Base-by-base conservation (phyloP, 75 land plant genomes). In the Sequoia sempervirens region DNA sequence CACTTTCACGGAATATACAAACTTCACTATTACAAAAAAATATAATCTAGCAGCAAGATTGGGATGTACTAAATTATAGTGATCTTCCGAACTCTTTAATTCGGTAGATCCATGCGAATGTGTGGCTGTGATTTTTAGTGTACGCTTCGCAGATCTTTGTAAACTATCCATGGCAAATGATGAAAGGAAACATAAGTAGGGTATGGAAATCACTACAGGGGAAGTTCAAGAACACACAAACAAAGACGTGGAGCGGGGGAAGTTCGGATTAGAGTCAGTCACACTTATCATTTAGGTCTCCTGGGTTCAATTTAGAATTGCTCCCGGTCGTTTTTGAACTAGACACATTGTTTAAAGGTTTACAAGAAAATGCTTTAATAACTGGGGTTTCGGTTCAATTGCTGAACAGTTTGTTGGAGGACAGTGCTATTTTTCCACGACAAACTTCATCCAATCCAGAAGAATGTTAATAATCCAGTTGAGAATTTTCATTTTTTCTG, bases 401-500 rank as follows among this genome's bases (percentile, higher is more conserved):
- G 66, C 66, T 4, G 66, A 61, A 23, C 66, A 4, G 5, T 23
- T 61, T 61, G 26, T 23, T 23, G 66, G 66, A 23, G n/a, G n/a
- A n/a, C 3, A 20, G 26, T 20, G 66, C 66, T 61, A 5, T 61
- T 61, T 61, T 23, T 61, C 26, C 66, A 23, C 26, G 0, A 23
- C 66, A 23, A 23, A 0, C 23, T 61, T 5, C 7, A 61, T 61
- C 66, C 66, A 75, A 75, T 32, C 76, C 41, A 37, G 36, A 14
- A 15, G 76, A 13, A 34, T 37, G 20, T 18, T 17, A 41, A 14
- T 34, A 74, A 5, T 36, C 78, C 78, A 38, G 45, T 37, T 75
- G 37, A 75, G 78, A 75, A 37, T 38, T 75, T 75, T 38, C 45
- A 38, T 75, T 75, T 40, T 40, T 75, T 38, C 78, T 75, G 45